Conservation (phyloP, 768 basidiomycete genomes). For the Mycena polygramma region DNA sequence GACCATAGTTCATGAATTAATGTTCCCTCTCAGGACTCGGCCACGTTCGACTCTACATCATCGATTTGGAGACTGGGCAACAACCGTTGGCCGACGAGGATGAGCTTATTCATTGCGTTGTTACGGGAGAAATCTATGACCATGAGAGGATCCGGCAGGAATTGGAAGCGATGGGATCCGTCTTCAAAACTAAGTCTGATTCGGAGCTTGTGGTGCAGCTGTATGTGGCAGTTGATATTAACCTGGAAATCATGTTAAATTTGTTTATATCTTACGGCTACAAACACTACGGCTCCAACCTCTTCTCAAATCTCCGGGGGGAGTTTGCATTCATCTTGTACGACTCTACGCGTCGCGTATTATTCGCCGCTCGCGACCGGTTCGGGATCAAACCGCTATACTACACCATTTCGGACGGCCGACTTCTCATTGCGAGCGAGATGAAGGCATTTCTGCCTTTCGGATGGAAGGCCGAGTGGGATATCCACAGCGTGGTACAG, state of each 20-base stretch:
- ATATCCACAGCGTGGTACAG: slow-evolving; percentile 31
- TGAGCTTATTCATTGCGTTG: slow-evolving; percentile 22
- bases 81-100: slow-evolving; percentile 33
- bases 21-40: slow-evolving; percentile 4
- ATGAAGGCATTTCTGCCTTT: slow-evolving; percentile 31
- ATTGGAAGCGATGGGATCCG: slow-evolving; percentile 25
- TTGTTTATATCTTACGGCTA: no score
- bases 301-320: slow-evolving; percentile 24
- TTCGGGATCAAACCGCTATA: slow-evolving; percentile 37
- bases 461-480: slow-evolving; percentile 36
- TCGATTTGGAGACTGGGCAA: slow-evolving; percentile 30
- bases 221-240: no score
- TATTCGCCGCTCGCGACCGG: slow-evolving; percentile 36
- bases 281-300: slow-evolving; percentile 17
- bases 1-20: no score
- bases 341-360: slow-evolving; percentile 9
- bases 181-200: slow-evolving; percentile 32
- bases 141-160: slow-evolving; percentile 31
- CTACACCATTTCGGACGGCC: slow-evolving; percentile 25
- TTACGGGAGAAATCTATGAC: slow-evolving; percentile 36
- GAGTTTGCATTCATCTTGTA: slow-evolving; percentile 38
- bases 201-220: slow-evolving; percentile 32
- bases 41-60: slow-evolving; percentile 32
- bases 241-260: no score
- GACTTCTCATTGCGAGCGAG: slow-evolving; percentile 33